A percentile compares a stretch with the other conserved stretches of the same genome.
Evolutionary conservation across 2,329 filamentous ascomycete genomes (phyloP).

Genomic region (Talaromyces sp.): DNA sequence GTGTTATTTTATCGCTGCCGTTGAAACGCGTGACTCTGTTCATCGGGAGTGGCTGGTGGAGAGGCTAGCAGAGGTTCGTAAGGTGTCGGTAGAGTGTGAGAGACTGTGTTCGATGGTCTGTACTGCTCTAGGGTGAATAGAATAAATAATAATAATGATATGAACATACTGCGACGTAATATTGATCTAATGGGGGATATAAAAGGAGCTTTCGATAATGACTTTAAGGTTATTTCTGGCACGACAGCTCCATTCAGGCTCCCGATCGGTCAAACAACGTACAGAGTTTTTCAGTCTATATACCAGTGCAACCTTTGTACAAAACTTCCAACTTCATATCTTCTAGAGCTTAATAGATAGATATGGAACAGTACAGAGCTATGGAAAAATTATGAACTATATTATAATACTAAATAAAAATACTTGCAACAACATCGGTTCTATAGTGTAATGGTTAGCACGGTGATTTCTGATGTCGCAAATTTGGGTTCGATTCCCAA

Average conservation of each 20-base stretch:
- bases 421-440: not conserved
- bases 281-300: too few relatives aligned
- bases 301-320: too few relatives aligned
- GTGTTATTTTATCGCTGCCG: constrained; percentile 7
- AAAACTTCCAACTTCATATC: too few relatives aligned
- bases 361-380: not conserved
- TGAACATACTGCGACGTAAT: too few relatives aligned
- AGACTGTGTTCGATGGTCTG: not conserved
- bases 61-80: constrained; percentile 6
- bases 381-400: not conserved
- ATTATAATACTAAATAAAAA: not conserved
- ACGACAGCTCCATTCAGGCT: too few relatives aligned
- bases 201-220: too few relatives aligned
- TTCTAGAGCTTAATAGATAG: too few relatives aligned
- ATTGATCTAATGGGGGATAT: too few relatives aligned
- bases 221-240: too few relatives aligned
- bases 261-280: too few relatives aligned
- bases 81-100: constrained; percentile 10
- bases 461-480: constrained; percentile 5
- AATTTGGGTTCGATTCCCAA: constrained; percentile 6
- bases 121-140: not conserved
- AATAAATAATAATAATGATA: not conserved
- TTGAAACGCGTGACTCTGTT: constrained; percentile 6
- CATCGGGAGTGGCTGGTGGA: constrained; percentile 11
- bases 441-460: constrained; percentile 6